A percentile compares a stretch with the other conserved stretches of the same genome.
Conservation (phyloP, 805 yeast species). For the Starmera quercuum region DNA sequence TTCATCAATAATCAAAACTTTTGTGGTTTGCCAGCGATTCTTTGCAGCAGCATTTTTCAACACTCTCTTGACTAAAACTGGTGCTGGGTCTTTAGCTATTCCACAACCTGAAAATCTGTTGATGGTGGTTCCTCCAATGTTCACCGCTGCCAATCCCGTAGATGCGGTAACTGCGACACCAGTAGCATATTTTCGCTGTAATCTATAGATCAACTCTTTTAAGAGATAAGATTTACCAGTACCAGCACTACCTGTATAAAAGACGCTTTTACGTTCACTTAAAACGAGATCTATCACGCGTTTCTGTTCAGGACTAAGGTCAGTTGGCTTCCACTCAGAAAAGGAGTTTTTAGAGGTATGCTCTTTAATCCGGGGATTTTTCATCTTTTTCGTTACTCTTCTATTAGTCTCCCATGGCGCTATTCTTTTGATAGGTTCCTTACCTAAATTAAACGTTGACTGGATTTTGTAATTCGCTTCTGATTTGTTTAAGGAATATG, state of each 20-base stretch:
- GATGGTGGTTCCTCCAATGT: conserved; percentile 85
- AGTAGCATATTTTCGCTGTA: conserved; percentile 35
- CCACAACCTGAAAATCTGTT: conserved; percentile 87
- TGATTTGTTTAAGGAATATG: no score
- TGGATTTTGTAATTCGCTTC: no score
- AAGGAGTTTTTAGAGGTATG: conserved; percentile 10
- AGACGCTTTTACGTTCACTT: conserved; percentile 43
- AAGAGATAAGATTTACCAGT: conserved; percentile 77
- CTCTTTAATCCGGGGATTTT: conserved; percentile 9
- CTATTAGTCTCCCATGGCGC: conserved; percentile 2
- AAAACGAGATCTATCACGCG: conserved; percentile 46
- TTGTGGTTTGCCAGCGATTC: conserved; percentile 57
- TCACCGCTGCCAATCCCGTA: conserved; percentile 93
- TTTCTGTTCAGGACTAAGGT: conserved; percentile 39
- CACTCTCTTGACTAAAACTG: conserved; percentile 39
- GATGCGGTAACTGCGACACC: conserved; percentile 87
- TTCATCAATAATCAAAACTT: conserved; percentile 82
- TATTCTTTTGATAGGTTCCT: no score
- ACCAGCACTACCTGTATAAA: conserved; percentile 83
- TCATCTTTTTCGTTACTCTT: conserved; percentile 1
- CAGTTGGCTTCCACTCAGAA: not conserved
- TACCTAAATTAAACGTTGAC: no score
- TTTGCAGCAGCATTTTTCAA: conserved; percentile 33
- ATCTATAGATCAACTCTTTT: conserved; percentile 49
- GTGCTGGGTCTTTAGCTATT: conserved; percentile 55